Percentiles rank a stretch among this genome's conserved stretches.
These are phyloP conservation scores for Cymbopogon citratus DNA, from an alignment of 176 grass and related monocot species.

Conservation along the genomic window DNA sequence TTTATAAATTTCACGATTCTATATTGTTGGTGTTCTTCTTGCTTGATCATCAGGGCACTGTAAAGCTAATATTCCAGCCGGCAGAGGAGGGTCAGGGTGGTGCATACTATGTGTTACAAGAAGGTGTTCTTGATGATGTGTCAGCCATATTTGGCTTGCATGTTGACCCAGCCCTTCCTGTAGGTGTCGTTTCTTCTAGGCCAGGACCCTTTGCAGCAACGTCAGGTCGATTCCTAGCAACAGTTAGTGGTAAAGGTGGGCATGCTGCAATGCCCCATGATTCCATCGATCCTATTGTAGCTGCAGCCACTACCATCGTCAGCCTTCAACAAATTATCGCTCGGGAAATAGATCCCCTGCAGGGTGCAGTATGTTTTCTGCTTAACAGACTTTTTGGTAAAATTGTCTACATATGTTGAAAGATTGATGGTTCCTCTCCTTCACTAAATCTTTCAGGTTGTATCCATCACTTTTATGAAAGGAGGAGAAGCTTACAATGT, in stretches of 20 bases:
- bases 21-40: background rate
- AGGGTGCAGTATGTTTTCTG: constrained; percentile 15
- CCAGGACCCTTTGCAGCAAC: constrained; percentile 45
- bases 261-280: constrained; percentile 44
- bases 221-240: constrained; percentile 27
- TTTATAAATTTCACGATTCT: background rate
- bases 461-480: constrained; percentile 48
- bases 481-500: constrained; percentile 68
- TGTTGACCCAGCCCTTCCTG: constrained; percentile 20
- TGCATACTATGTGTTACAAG: constrained; percentile 39
- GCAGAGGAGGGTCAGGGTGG: constrained; percentile 45
- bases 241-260: constrained; percentile 35
- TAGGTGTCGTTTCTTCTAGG: constrained; percentile 26
- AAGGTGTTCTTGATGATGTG: constrained; percentile 29
- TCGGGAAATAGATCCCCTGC: constrained; percentile 43
- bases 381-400: background rate
- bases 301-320: constrained; percentile 34
- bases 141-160: constrained; percentile 51
- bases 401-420: background rate
- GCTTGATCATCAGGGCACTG: constrained; percentile 39
- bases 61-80: constrained; percentile 84
- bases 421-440: too few species aligned
- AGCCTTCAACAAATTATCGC: constrained; percentile 46
- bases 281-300: constrained; percentile 41
- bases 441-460: constrained; percentile 37